Conservation (phyloP, 305 asterid genomes). For the Plantago coronopus region DNA sequence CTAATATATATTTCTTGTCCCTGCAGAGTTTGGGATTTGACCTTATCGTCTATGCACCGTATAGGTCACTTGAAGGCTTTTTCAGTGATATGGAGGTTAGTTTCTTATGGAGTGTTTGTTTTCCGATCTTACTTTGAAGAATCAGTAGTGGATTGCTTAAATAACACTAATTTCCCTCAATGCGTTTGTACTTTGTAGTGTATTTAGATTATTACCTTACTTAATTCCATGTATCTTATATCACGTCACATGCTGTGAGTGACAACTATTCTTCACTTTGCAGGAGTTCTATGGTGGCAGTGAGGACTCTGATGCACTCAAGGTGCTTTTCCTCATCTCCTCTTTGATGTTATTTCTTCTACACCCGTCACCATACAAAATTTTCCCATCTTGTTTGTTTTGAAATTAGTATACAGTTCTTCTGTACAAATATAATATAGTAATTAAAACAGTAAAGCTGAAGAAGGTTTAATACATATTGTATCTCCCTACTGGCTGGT, state of each 20-base stretch:
- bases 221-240: slow-evolving; percentile 1
- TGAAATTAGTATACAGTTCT: not conserved
- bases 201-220: slow-evolving; percentile 5
- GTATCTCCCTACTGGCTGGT: too few species aligned
- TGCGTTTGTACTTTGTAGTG: not conserved
- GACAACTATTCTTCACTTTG: slow-evolving; percentile 21
- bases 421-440: too few species aligned
- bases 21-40: slow-evolving; percentile 89
- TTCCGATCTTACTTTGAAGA: slow-evolving; percentile 1
- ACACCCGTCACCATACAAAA: slow-evolving; percentile 4
- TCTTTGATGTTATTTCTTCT: slow-evolving; percentile 2
- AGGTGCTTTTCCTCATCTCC: slow-evolving; percentile 30
- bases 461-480: too few species aligned
- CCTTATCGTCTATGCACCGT: slow-evolving; percentile 88
- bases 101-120: slow-evolving; percentile 13
- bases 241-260: slow-evolving; percentile 19
- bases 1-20: slow-evolving; percentile 18
- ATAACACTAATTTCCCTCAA: not conserved
- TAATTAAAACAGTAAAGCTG: too few species aligned
- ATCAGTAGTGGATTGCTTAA: too few species aligned
- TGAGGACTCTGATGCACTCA: slow-evolving; percentile 29
- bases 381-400: not conserved
- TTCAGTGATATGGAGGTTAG: slow-evolving; percentile 67
- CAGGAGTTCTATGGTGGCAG: slow-evolving; percentile 38
- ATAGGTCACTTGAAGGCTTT: slow-evolving; percentile 84